These are phyloP conservation scores for Seminavis robusta DNA, from an alignment of 108 stramenopile species.

Conservation along the genomic window DNA sequence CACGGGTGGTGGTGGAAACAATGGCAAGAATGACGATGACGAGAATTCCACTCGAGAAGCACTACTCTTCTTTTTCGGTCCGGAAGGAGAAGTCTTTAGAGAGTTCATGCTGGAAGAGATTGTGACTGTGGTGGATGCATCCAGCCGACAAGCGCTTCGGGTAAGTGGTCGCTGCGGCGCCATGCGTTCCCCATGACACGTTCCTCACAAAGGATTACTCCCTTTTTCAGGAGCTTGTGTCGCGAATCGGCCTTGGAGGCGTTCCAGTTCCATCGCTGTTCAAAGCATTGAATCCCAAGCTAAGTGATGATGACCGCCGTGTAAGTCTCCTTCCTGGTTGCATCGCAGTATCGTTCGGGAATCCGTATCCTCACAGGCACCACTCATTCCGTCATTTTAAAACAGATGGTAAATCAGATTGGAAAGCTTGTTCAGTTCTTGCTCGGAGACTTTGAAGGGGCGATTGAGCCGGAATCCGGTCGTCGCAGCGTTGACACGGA, in stretches of 20 bases:
- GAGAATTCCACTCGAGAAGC: slow-evolving; percentile 79
- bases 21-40: slow-evolving; percentile 35
- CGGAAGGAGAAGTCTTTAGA: slow-evolving; percentile 87
- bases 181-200: no score
- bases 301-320: slow-evolving; percentile 56
- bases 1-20: background rate
- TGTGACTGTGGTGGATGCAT: slow-evolving; percentile 79
- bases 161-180: no score
- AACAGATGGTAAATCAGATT: slow-evolving; percentile 70
- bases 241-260: slow-evolving; percentile 47
- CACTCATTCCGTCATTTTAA: background rate
- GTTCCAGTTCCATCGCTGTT: slow-evolving; percentile 69
- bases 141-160: slow-evolving; percentile 62
- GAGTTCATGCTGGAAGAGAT: slow-evolving; percentile 91
- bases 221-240: slow-evolving; percentile 53
- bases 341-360: background rate
- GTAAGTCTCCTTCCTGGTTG: slow-evolving; percentile 20
- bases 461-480: slow-evolving; percentile 13
- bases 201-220: no score
- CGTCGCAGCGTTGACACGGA: slow-evolving; percentile 10
- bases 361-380: background rate
- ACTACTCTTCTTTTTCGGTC: slow-evolving; percentile 87
- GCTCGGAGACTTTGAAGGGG: slow-evolving; percentile 70
- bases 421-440: slow-evolving; percentile 71
- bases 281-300: slow-evolving; percentile 59